Percentiles rank a stretch among this genome's conserved stretches.
phyloP scores from a whole-genome alignment of 805 yeast species.

The Cyberlindnera amylophila region DNA sequence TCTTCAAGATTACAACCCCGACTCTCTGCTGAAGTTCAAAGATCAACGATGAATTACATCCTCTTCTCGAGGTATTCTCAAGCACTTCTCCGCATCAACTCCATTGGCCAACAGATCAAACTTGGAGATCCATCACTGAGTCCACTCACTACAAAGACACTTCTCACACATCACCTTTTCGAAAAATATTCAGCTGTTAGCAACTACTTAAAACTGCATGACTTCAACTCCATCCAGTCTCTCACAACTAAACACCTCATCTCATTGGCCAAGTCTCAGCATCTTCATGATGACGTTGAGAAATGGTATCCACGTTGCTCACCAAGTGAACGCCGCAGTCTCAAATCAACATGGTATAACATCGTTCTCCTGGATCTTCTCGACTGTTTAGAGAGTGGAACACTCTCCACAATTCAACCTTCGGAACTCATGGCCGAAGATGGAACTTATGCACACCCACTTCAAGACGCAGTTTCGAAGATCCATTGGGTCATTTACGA shows the following conservation, averaged over 20 bases:
- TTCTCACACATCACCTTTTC: slow-evolving; percentile 2
- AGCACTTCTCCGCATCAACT: slow-evolving; percentile 3
- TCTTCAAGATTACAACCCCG: slow-evolving; percentile 5
- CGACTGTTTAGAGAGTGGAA: slow-evolving; percentile 8
- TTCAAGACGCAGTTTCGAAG: slow-evolving; percentile 1
- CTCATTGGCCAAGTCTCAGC: slow-evolving; percentile 10
- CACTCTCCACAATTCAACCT: slow-evolving; percentile 6
- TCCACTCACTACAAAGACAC: slow-evolving; percentile 5
- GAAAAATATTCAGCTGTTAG: slow-evolving; percentile 10
- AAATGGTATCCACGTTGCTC: slow-evolving; percentile 5
- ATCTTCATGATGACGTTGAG: slow-evolving; percentile 10
- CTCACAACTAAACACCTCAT: slow-evolving; percentile 5
- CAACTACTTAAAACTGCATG: slow-evolving; percentile 4
- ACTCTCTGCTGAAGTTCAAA: slow-evolving; percentile 1
- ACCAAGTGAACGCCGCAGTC: background rate
- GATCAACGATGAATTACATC: slow-evolving; percentile 4
- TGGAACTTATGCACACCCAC: background rate
- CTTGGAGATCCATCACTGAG: slow-evolving; percentile 1
- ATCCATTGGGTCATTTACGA: slow-evolving; percentile 9
- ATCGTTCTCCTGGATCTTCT: slow-evolving; percentile 8
- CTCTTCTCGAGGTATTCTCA: slow-evolving; percentile 5
- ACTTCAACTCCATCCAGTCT: background rate
- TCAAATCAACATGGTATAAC: slow-evolving; percentile 12
- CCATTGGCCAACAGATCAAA: slow-evolving; percentile 5
- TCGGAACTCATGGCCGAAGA: slow-evolving; percentile 1